Base-by-base conservation (phyloP, 129 eudicot species). In the Centrapalus pauciflorus region DNA sequence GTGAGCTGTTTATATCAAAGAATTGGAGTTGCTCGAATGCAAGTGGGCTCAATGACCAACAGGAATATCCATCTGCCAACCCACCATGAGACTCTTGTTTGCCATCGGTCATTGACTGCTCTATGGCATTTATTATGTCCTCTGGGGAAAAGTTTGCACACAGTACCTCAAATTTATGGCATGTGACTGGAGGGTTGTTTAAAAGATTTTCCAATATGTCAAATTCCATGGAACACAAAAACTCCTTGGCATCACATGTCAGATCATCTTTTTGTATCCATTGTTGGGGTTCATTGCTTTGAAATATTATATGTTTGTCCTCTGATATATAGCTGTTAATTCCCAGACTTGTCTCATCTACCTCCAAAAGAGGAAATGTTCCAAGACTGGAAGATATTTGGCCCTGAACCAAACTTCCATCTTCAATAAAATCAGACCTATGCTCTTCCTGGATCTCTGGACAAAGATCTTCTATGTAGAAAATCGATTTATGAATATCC, bases 321-420 rank as follows among this genome's bases (percentile, higher is more conserved):
- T 80, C 37, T 32, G 61, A 55, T 62, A 49, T 57, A 55, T 63
- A 60, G 67, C 68, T 80, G 76, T 71, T 49, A 67, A 80, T 67
- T 64, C 79, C 92, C 56, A 81, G 69, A 76, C 80, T 64, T 76
- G 77, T 79, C 64, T 81, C 91, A 54, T 84, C 92, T 61, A 93
- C 82, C 80, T 93, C 99, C 56, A 89, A 76, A 51, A 82, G 73
- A 71, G 96, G 96, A 80, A 84, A 93, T 33, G 55, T 17, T 57
- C 69, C 33, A 50, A 45, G 63, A 74, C 32, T 48, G 66, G 79
- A 71, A 71, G 64, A 66, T 61, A 12, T 71, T 59, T 80, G 67
- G 64, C 61, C 81, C 54, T 46, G 63, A 58, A 74, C 54, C 35
- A 55, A 62, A 76, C 71, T 75, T 69, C 40, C 79, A 71, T 80